Evolutionary conservation across 768 basidiomycete species (phyloP).

Genomic region (Multifurca ochricompacta): DNA sequence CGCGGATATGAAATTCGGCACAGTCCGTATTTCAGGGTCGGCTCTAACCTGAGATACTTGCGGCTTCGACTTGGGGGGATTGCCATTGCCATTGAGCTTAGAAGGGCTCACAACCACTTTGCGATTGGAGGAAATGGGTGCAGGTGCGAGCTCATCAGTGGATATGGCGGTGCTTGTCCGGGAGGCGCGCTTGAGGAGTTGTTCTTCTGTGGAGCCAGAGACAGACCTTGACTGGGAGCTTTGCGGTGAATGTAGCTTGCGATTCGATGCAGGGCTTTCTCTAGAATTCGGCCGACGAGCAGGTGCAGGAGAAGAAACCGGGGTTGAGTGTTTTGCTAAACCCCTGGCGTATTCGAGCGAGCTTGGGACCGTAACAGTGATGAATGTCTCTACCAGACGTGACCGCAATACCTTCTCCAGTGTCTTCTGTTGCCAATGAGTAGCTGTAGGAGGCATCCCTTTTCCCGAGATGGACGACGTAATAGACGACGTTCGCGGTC

Average conservation of each 20-base stretch:
- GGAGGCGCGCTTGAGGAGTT: neutral
- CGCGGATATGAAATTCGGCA: conserved; percentile 68
- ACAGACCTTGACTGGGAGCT: neutral
- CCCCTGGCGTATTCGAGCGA: neutral
- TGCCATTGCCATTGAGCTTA: neutral
- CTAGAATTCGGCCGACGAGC: conserved; percentile 2
- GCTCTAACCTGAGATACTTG: neutral
- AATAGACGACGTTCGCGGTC: conserved; percentile 12
- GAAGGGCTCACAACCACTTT: neutral
- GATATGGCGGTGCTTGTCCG: neutral
- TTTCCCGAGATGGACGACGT: conserved; percentile 9
- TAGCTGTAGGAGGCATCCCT: conserved; percentile 23
- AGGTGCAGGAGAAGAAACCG: neutral
- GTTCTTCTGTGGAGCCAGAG: conserved; percentile 4
- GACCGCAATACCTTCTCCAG: conserved; percentile 66
- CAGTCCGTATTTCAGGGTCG: conserved; percentile 19
- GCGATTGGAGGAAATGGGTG: neutral
- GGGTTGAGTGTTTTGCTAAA: neutral
- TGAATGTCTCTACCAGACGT: conserved; percentile 71
- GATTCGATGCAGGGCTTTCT: conserved; percentile 5
- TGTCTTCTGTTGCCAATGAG: conserved; percentile 43
- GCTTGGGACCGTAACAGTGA: conserved; percentile 42
- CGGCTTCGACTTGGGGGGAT: conserved; percentile 3
- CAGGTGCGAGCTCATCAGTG: neutral
- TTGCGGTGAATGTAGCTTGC: conserved; percentile 1